Percentiles rank a stretch among this genome's conserved stretches.
Evolutionary conservation across 1,139 yeast genomes (phyloP).

Genomic region (Pichia sp.): DNA sequence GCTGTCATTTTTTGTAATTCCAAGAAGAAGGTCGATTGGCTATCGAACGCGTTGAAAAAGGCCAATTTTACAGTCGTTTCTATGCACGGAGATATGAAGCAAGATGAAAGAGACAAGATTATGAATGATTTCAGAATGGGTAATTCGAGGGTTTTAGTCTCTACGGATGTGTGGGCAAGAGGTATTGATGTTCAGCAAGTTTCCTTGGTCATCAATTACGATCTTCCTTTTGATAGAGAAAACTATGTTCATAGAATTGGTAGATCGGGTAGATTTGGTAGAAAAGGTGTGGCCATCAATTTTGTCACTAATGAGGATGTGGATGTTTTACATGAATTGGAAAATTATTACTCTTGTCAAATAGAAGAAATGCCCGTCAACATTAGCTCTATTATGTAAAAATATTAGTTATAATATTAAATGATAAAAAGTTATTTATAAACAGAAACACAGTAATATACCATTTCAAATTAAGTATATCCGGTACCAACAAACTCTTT

Average conservation of each 20-base stretch:
- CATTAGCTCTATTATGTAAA: conserved; percentile 39
- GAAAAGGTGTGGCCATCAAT: conserved; percentile 92
- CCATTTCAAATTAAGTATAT: not conserved
- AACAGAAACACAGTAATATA: not conserved
- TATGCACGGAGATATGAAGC: conserved; percentile 98
- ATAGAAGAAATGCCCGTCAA: conserved; percentile 87
- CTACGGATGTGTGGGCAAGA: conserved; percentile 97
- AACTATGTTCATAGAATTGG: conserved; percentile 94
- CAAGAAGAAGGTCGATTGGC: conserved; percentile 86
- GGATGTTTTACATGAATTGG: conserved; percentile 56
- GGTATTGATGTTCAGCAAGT: conserved; percentile 98
- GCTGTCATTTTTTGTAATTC: conserved; percentile 96
- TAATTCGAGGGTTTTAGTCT: conserved; percentile 73
- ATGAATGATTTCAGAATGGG: conserved; percentile 85
- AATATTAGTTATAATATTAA: not conserved
- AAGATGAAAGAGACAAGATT: conserved; percentile 79
- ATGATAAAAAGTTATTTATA: too few species aligned
- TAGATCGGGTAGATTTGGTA: conserved; percentile 96
- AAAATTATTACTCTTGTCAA: conserved; percentile 66
- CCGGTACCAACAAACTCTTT: too few species aligned
- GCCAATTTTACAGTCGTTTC: conserved; percentile 85
- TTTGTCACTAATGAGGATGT: conserved; percentile 70
- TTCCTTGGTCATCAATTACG: conserved; percentile 90
- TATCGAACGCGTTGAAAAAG: conserved; percentile 65
- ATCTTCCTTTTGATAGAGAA: conserved; percentile 76